phyloP scores from a whole-genome alignment of 768 basidiomycete species.

The Auriscalpium microsporum region DNA sequence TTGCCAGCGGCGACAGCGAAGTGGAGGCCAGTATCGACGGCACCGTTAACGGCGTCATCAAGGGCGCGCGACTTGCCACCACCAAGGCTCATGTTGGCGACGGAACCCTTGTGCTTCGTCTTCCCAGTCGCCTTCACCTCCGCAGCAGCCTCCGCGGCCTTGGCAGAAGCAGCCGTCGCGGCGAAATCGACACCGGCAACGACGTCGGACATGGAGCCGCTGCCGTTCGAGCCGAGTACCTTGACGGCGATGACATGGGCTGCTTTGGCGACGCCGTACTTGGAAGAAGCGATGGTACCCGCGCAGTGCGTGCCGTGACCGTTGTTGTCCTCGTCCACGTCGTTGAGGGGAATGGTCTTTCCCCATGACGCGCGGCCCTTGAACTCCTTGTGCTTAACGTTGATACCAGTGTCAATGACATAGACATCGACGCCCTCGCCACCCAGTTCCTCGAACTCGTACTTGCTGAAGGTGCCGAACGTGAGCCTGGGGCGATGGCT shows the following conservation, averaged over 20 bases:
- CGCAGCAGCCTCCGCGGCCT: conserved; percentile 49
- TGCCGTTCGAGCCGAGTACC: conserved; percentile 90
- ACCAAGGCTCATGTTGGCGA: conserved; percentile 96
- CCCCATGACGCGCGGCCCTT: conserved; percentile 90
- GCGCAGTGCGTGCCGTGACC: conserved; percentile 96
- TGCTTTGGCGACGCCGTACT: conserved; percentile 94
- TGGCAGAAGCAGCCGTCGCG: conserved; percentile 39
- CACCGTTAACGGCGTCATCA: conserved; percentile 77
- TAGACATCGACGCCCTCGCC: conserved; percentile 94
- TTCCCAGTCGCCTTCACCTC: conserved; percentile 68
- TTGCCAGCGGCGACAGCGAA: conserved; percentile 95
- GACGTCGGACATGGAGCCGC: conserved; percentile 93
- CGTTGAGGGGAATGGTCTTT: conserved; percentile 78
- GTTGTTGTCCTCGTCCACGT: conserved; percentile 85
- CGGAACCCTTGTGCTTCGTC: conserved; percentile 86
- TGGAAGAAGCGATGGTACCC: conserved; percentile 88
- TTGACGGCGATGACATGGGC: conserved; percentile 88
- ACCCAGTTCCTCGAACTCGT: conserved; percentile 60
- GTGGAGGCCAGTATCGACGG: conserved; percentile 80
- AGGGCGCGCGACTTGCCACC: conserved; percentile 86
- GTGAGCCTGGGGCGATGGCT: conserved; percentile 74
- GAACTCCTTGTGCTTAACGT: conserved; percentile 77
- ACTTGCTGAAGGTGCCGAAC: conserved; percentile 79
- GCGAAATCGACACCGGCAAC: conserved; percentile 84
- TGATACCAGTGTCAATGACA: conserved; percentile 85